A percentile compares a stretch with the other conserved stretches of the same genome.
These are phyloP conservation scores for Alternaria hordeiaustralica DNA, from an alignment of 2,329 filamentous ascomycete species.

Conservation along the genomic window DNA sequence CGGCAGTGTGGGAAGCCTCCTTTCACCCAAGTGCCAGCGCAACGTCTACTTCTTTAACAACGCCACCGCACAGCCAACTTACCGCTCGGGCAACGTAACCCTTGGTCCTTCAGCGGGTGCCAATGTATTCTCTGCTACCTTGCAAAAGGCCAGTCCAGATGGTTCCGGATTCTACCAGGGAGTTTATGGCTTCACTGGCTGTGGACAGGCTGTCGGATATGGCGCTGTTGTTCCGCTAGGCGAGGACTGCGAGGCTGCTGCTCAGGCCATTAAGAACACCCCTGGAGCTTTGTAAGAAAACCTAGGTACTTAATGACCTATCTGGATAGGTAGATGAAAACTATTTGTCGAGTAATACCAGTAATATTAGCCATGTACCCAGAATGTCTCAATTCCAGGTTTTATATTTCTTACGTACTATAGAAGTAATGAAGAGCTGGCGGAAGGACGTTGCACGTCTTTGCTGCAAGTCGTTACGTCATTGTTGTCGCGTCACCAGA, in stretches of 20 bases:
- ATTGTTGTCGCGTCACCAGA: background rate
- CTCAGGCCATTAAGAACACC: constrained; percentile 1
- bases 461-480: background rate
- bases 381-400: background rate
- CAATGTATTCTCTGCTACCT: background rate
- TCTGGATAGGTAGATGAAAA: background rate
- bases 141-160: constrained; percentile 9
- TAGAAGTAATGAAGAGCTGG: background rate
- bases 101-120: constrained; percentile 13
- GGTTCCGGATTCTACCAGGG: constrained; percentile 5
- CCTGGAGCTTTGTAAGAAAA: constrained; percentile 11
- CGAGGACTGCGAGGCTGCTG: constrained; percentile 19
- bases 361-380: background rate
- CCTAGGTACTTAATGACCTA: background rate
- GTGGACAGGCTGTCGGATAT: constrained; percentile 17
- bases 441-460: background rate
- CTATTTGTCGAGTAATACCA: background rate
- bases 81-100: constrained; percentile 13
- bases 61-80: constrained; percentile 8
- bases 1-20: background rate
- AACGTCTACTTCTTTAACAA: constrained; percentile 16
- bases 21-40: constrained; percentile 11
- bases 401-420: background rate
- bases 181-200: constrained; percentile 15
- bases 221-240: constrained; percentile 7